These are phyloP conservation scores for Cryptococcus sp. DNA, from an alignment of 1,284 basidiomycete genomes.

Conservation along the genomic window DNA sequence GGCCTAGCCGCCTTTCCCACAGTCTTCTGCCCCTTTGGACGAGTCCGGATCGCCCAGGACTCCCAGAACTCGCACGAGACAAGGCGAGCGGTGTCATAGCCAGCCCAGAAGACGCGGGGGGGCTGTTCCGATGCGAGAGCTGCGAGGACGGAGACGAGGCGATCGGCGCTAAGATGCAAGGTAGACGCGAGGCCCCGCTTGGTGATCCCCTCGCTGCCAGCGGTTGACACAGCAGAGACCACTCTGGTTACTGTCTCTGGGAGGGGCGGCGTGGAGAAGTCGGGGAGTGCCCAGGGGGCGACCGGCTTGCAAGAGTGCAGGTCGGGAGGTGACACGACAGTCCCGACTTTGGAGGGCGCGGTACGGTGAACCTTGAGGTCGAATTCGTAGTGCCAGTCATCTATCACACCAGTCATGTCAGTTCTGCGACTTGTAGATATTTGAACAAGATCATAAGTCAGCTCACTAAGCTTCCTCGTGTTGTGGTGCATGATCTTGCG, in stretches of 20 bases:
- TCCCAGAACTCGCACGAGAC: conserved; percentile 55
- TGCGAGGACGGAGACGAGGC: conserved; percentile 18
- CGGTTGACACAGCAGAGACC: neutral
- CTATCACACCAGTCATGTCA: conserved; percentile 19
- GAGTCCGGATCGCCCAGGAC: conserved; percentile 60
- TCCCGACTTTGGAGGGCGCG: neutral
- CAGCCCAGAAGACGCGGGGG: conserved; percentile 65
- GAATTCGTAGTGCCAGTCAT: conserved; percentile 42
- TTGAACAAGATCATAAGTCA: neutral
- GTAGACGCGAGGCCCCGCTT: conserved; percentile 10
- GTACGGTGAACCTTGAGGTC: conserved; percentile 21
- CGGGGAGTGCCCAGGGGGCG: conserved; percentile 1
- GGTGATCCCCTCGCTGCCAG: conserved; percentile 26
- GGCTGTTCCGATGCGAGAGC: conserved; percentile 15
- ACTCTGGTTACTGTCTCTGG: conserved; percentile 2
- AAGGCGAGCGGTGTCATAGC: conserved; percentile 59
- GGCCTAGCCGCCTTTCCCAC: neutral
- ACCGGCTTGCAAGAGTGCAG: neutral
- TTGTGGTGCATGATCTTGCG: conserved; percentile 31
- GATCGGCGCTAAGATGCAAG: neutral
- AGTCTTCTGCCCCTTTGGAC: neutral
- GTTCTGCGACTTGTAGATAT: neutral
- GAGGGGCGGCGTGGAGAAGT: no score
- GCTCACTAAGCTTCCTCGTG: conserved; percentile 40
- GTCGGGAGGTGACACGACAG: neutral